Conservation (phyloP, 2,329 filamentous ascomycete species). For the Delphinella strobiligena region DNA sequence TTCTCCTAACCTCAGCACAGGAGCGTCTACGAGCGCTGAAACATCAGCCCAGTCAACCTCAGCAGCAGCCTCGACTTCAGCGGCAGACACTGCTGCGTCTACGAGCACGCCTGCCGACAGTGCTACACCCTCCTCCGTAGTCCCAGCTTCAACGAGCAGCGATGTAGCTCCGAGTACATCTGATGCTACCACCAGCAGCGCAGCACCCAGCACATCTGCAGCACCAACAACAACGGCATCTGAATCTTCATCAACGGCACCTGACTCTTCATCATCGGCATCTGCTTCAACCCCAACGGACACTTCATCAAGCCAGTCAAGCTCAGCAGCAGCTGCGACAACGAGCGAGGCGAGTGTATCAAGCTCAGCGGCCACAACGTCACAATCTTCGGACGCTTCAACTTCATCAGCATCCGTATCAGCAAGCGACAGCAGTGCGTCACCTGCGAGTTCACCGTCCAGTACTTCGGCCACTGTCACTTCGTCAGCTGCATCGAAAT, state of each 20-base stretch:
- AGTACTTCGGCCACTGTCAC: slow-evolving; percentile 17
- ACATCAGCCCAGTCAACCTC: slow-evolving; percentile 9
- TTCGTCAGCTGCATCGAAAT: slow-evolving; percentile 16
- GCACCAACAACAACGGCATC: slow-evolving; percentile 7
- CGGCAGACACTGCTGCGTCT: not conserved
- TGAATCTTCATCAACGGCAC: slow-evolving; percentile 3
- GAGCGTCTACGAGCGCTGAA: slow-evolving; percentile 7
- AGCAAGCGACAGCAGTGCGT: slow-evolving; percentile 4
- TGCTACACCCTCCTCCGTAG: not conserved
- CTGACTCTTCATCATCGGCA: slow-evolving; percentile 6
- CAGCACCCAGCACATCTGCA: slow-evolving; percentile 3
- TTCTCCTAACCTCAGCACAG: not conserved
- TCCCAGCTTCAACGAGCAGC: slow-evolving; percentile 4
- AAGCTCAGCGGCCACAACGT: slow-evolving; percentile 15
- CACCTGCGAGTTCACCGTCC: slow-evolving; percentile 17
- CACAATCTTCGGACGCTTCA: not conserved
- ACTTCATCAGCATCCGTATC: slow-evolving; percentile 9
- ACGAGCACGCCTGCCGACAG: slow-evolving; percentile 3
- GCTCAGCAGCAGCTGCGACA: slow-evolving; percentile 20
- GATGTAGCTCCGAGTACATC: not conserved
- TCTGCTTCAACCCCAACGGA: slow-evolving; percentile 10
- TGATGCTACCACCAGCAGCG: slow-evolving; percentile 2
- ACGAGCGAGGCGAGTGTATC: slow-evolving; percentile 17
- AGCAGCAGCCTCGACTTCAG: slow-evolving; percentile 9
- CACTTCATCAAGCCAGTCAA: slow-evolving; percentile 12